These are phyloP conservation scores for Euphorbia neoarborescens DNA, from an alignment of 441 rosid genomes.

Conservation along the genomic window DNA sequence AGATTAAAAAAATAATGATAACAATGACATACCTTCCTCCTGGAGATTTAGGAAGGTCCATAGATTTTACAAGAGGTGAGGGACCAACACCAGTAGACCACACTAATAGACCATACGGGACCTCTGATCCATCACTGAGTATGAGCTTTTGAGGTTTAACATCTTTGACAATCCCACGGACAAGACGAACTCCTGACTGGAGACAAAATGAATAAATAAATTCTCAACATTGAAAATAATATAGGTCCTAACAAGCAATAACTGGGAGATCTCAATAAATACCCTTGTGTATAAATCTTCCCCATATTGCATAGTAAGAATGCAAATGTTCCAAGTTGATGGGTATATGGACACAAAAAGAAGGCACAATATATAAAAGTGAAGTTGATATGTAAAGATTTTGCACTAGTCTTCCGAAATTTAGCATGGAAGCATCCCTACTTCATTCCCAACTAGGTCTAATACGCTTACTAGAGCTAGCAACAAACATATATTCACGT, in stretches of 20 bases:
- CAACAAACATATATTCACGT: not conserved
- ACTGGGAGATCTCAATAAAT: not conserved
- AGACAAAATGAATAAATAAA: constrained; percentile 14
- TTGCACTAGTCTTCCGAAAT: not conserved
- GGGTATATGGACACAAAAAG: not conserved
- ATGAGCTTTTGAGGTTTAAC: constrained; percentile 60
- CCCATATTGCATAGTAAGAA: not conserved
- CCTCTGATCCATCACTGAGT: constrained; percentile 71
- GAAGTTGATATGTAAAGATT: not conserved
- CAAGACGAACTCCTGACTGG: constrained; percentile 83
- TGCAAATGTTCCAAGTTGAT: not conserved
- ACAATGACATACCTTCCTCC: constrained; percentile 62
- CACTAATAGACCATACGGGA: constrained; percentile 75
- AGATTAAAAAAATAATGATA: not conserved
- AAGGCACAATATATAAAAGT: not conserved
- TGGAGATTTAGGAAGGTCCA: constrained; percentile 67
- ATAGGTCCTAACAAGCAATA: not conserved
- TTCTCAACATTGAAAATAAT: not conserved
- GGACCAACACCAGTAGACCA: constrained; percentile 98
- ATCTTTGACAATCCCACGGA: constrained; percentile 77
- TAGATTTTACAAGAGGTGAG: constrained; percentile 54
- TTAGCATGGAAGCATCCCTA: not conserved
- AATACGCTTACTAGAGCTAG: not conserved
- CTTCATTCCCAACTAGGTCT: not conserved
- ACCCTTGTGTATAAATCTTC: not conserved